Evolutionary conservation across 2,329 filamentous ascomycete genomes (phyloP).

Genomic region (Colletotrichum echinochloae): DNA sequence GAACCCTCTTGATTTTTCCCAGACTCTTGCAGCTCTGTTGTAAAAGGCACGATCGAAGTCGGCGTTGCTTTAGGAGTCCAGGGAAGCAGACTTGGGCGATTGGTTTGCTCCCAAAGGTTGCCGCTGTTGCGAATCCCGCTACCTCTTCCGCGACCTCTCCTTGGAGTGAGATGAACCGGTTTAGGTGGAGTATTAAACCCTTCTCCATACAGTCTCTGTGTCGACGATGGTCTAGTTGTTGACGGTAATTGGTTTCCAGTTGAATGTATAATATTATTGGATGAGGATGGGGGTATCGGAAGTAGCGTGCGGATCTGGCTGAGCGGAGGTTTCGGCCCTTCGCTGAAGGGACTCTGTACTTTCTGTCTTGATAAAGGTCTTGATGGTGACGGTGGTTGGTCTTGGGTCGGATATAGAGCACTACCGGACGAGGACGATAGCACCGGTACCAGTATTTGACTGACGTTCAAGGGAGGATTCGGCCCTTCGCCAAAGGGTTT

Average conservation of each 20-base stretch:
- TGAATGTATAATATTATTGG: neutral
- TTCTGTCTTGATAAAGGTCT: neutral
- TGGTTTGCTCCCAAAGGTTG: neutral
- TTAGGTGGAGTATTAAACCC: neutral
- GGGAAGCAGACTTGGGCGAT: neutral
- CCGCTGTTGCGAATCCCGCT: neutral
- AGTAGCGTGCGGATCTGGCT: neutral
- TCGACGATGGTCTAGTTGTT: neutral
- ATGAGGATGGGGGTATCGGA: neutral
- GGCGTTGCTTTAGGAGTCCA: neutral
- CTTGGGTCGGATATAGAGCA: neutral
- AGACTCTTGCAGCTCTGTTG: neutral
- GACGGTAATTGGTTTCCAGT: neutral
- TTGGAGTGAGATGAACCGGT: neutral
- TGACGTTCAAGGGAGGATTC: neutral
- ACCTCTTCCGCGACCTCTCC: neutral
- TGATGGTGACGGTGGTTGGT: neutral
- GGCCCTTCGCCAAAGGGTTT: neutral
- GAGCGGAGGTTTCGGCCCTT: neutral
- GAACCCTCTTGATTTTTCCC: neutral
- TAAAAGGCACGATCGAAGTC: neutral
- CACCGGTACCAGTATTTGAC: neutral
- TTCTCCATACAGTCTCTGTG: neutral
- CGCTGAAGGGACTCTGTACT: neutral
- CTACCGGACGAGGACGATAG: neutral